Evolutionary conservation across 2,329 filamentous ascomycete genomes (phyloP), one percentile per base, ranked within the genome.

Genomic region (Phyllosticta citrichinensis): DNA sequence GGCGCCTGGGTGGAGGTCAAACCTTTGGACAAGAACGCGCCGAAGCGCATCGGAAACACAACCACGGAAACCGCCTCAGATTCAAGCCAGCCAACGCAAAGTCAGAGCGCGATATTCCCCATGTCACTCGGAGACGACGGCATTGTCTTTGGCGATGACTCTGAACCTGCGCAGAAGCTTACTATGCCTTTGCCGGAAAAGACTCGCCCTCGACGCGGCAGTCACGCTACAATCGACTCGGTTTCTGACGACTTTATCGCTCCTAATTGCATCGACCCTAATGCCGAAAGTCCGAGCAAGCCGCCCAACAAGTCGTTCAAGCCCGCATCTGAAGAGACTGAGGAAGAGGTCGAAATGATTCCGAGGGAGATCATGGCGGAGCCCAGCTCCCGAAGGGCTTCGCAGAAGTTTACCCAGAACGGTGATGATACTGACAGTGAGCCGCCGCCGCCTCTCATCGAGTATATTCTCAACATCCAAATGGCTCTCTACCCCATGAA

Each of bases 401-500:
- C 52, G 25, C 52, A 53, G 3, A 47, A 47, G 40, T 6, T 47
- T n/a, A n/a, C 40, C 14, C 40, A 47, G 14, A 19, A 54, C 9
- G 27, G 27, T 8, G 40, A 47, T 47, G 40, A 47, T 5, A 17
- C 40, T 6, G 40, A 47, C 17, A 47, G 17, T 14, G 14, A 47
- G 40, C n/a, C 40, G 40, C 17, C 17, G 40, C 40, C 40, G 17
- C 17, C 22, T 22, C 22, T n/a, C 17, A 8, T 47, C n/a, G 40
- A 47, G 17, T 47, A 47, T 14, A n/a, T 47, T n/a, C 40, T 47
- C 14, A 47, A 87, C 68, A 83, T 87, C n/a, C 85, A 87, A 67
- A 87, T 87, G 84, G 83, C 82, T 4, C 75, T 85, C 2, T 83
- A 86, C 68, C 83, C 84, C 0, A 76, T 85, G 58, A 86, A 83